Evolutionary conservation across 768 basidiomycete species (phyloP), one percentile per base, ranked within the genome.

Genomic region (Lentinula detonsa): DNA sequence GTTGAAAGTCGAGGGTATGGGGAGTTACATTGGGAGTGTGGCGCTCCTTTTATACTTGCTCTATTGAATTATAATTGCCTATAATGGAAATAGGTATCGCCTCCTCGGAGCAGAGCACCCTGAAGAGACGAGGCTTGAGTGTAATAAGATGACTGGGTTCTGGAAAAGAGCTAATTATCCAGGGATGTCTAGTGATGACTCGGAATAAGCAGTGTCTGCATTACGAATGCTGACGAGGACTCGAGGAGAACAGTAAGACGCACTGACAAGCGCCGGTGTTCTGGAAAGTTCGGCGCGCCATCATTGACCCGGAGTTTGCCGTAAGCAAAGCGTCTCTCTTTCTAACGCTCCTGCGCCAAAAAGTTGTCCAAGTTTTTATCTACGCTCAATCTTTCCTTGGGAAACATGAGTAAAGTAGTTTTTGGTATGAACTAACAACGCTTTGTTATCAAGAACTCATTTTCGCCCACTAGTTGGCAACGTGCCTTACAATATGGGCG

Each of bases 401-500:
- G 53, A 37, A 21, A 3, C 7, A 86, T 86, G 84, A 87, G 86
- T 66, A 87, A 86, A 71, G 87, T 88, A 7, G 87, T 88, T 15
- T 88, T 88, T 64, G 88, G 89, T 88, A 65, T 60, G 82, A 74
- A 28, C 2, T 45, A 37, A 45, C 37, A 46, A 37, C 9, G 15
- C 23, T 1, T 28, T 61, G 28, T 61, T 18, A 9, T 21, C 45
- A 35, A 16, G 54, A 42, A 7, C 50, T 35, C 54, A 58, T 59
- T 48, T 59, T 53, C n/a, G 42, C 59, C 28, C 34, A 46, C 64
- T 23, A 90, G 91, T 93, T 52, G 91, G 91, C 61, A 93, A 93
- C 81, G 91, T 93, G 7, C 91, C 91, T 23, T 93, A 93, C 74
- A 92, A 88, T 68, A 92, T 93, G 88, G 87, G 84, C 46, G 91